Percentiles rank a stretch among this genome's conserved stretches.
phyloP scores from a whole-genome alignment of 495 filamentous ascomycete genomes.

The Penicillium pulvis region DNA sequence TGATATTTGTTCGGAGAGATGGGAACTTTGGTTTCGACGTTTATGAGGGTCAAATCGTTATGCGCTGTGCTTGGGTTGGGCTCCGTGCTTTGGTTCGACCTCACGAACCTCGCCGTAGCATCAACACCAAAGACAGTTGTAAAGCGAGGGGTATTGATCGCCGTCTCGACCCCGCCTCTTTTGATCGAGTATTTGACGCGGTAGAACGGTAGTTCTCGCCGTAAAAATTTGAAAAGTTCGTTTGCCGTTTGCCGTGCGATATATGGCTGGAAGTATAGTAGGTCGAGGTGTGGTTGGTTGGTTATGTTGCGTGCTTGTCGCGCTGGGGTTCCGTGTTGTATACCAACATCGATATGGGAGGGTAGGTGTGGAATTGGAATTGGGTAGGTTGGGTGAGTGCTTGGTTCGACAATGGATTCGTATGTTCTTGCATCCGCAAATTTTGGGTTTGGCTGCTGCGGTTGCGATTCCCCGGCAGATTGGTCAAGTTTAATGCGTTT shows the following conservation, averaged over 20 bases:
- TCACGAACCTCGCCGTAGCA: slow-evolving; percentile 49
- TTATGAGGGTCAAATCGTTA: slow-evolving; percentile 37
- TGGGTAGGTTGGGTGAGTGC: slow-evolving; percentile 60
- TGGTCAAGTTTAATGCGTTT: slow-evolving; percentile 23
- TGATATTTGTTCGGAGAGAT: slow-evolving; percentile 52
- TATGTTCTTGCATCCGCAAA: background rate
- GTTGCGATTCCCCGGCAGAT: background rate
- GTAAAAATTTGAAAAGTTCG: slow-evolving; percentile 66
- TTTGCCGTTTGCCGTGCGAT: slow-evolving; percentile 51
- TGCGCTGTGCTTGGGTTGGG: background rate
- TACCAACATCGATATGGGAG: slow-evolving; percentile 33
- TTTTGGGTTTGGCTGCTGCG: background rate
- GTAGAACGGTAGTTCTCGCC: slow-evolving; percentile 67
- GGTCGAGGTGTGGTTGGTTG: slow-evolving; percentile 64
- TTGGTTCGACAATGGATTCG: slow-evolving; percentile 10
- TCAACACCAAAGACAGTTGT: slow-evolving; percentile 77
- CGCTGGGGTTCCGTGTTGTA: slow-evolving; percentile 34
- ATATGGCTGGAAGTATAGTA: slow-evolving; percentile 70
- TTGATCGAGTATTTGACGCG: slow-evolving; percentile 70
- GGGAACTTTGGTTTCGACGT: slow-evolving; percentile 28
- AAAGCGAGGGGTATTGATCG: slow-evolving; percentile 66
- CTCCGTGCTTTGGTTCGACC: slow-evolving; percentile 1
- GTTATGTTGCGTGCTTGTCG: slow-evolving; percentile 40
- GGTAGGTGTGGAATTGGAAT: slow-evolving; percentile 61
- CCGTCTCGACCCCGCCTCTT: slow-evolving; percentile 55